Base-by-base conservation (phyloP, 768 basidiomycete genomes). In the Lactarius deliciosus region DNA sequence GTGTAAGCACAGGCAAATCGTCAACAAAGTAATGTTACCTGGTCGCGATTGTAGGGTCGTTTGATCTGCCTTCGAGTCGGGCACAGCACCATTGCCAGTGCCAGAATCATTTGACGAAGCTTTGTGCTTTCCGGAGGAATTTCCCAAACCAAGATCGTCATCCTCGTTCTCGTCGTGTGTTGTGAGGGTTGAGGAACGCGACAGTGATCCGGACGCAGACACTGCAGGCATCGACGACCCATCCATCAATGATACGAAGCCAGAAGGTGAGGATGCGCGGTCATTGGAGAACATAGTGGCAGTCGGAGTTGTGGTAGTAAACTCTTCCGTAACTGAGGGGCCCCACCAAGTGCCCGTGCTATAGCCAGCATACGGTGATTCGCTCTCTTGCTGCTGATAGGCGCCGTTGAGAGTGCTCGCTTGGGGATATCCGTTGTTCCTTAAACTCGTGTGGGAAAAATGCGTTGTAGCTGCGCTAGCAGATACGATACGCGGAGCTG, bases 141-240 rank as follows among this genome's bases (percentile, higher is more conserved):
- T 99, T 2, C 95, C 94, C 68, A 98, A 82, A 1, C 97, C 97
- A 60, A 99, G 83, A 73, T 97, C 94, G 54, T 96, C 94, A 0
- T 88, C 88, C 15, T 90, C 89, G 1, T 90, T 90, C 9, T 86
- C 86, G 9, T 80, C 75, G 60, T 71, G 63, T 30, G 70, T 56
- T 32, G 67, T 66, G 64, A 69, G 64, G 10, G 63, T 62, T 57
- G 55, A 69, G 32, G 70, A 63, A 34, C 67, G 65, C 32, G 61
- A 47, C 41, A 71, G 45, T 32, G 69, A 41, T 28, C 57, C 64
- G 32, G 73, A 69, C 1, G 68, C 61, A 40, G 72, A 72, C 13
- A 58, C 75, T 18, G 72, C 76, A 20, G 77, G 74, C 50, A 81
- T 75, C 4, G 82, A 77, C 40, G 81, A 76, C 32, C 77, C 80